Evolutionary conservation across 2,329 filamentous ascomycete genomes (phyloP).

Genomic region (Colletotrichum echinochloae): DNA sequence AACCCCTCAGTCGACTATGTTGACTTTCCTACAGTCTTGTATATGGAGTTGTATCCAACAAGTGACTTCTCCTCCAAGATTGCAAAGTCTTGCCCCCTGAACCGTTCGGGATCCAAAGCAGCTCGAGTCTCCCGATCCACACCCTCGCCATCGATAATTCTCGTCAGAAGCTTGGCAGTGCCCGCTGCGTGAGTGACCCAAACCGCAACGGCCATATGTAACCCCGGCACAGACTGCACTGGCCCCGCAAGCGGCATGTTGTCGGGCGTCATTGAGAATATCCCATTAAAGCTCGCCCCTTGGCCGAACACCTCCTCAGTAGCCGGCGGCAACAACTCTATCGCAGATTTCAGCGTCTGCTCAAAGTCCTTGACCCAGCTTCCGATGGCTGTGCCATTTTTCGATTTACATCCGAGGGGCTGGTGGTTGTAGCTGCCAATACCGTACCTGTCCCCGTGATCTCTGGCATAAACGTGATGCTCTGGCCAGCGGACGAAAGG

Average conservation of each 20-base stretch:
- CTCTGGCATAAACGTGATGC: conserved; percentile 27
- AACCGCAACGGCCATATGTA: conserved; percentile 21
- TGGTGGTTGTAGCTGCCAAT: conserved; percentile 26
- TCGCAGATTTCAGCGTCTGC: conserved; percentile 4
- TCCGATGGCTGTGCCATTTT: conserved; percentile 17
- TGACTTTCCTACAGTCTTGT: conserved; percentile 15
- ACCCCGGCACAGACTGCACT: conserved; percentile 19
- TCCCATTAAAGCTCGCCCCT: conserved; percentile 23
- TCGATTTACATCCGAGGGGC: conserved; percentile 15
- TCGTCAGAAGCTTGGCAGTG: conserved; percentile 16
- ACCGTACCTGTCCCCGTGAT: conserved; percentile 20
- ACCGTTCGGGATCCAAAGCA: conserved; percentile 19
- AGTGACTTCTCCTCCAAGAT: conserved; percentile 13
- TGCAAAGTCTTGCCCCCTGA: conserved; percentile 2
- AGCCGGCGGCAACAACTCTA: background rate
- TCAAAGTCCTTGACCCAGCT: conserved; percentile 20
- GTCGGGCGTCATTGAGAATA: conserved; percentile 33
- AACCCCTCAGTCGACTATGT: background rate
- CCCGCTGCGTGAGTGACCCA: conserved; percentile 30
- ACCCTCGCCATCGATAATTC: background rate
- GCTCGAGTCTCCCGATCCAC: background rate
- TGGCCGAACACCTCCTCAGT: conserved; percentile 1
- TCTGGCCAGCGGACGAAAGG: conserved; percentile 33
- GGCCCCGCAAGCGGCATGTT: conserved; percentile 44
- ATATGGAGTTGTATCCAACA: conserved; percentile 23